phyloP scores from a whole-genome alignment of 805 yeast genomes.

The Wickerhamiella occidentalis region DNA sequence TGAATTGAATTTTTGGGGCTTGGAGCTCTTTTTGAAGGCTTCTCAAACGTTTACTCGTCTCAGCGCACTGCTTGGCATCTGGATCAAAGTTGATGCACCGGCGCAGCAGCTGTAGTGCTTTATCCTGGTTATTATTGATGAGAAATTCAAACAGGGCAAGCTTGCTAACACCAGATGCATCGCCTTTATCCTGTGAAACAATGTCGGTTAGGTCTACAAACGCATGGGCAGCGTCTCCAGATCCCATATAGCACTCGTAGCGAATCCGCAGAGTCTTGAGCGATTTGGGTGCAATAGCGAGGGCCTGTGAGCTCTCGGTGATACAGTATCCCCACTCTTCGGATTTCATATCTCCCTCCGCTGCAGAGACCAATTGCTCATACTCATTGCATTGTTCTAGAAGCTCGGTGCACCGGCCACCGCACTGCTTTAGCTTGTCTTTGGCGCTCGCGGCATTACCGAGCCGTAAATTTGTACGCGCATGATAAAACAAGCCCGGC shows the following conservation, averaged over 20 bases:
- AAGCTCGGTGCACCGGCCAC: slow-evolving; percentile 18
- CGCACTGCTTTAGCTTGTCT: slow-evolving; percentile 15
- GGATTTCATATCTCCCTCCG: slow-evolving; percentile 15
- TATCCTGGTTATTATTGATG: slow-evolving; percentile 35
- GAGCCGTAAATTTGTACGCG: slow-evolving; percentile 24
- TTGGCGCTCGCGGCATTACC: slow-evolving; percentile 25
- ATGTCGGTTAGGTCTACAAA: slow-evolving; percentile 27
- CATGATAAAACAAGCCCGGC: slow-evolving; percentile 29
- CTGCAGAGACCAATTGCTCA: slow-evolving; percentile 10
- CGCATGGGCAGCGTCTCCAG: slow-evolving; percentile 27
- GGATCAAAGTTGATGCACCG: slow-evolving; percentile 69
- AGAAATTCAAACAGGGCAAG: slow-evolving; percentile 39
- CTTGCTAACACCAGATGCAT: slow-evolving; percentile 24
- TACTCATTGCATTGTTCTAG: slow-evolving; percentile 14
- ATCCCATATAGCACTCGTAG: slow-evolving; percentile 26
- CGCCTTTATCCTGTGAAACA: slow-evolving; percentile 21
- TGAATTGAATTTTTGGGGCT: slow-evolving; percentile 12
- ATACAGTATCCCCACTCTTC: slow-evolving; percentile 21
- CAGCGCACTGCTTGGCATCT: slow-evolving; percentile 51
- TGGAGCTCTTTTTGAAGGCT: slow-evolving; percentile 22
- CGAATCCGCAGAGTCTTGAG: slow-evolving; percentile 23
- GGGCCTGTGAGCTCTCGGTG: slow-evolving; percentile 21
- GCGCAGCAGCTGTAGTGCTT: slow-evolving; percentile 41
- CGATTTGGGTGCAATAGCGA: slow-evolving; percentile 24
- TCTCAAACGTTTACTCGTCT: slow-evolving; percentile 25